Base-by-base conservation (phyloP, 139 green algal genomes). In the Chlamydomonas schloesseri region DNA sequence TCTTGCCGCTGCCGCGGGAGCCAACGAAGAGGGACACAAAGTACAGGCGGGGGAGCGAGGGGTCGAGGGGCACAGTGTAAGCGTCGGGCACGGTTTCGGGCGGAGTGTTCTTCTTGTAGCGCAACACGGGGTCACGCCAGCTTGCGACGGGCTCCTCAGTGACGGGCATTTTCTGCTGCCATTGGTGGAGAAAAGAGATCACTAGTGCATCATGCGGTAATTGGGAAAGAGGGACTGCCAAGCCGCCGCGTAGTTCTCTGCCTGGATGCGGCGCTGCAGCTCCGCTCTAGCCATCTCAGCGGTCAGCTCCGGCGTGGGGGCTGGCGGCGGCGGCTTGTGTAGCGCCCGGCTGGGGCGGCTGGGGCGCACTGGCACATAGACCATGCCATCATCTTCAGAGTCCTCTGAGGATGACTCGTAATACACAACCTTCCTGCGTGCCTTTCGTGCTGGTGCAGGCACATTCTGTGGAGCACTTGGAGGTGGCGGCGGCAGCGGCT, bases 11-110 rank as follows among this genome's bases (percentile, higher is more conserved):
- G n/a, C 65, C 65, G 10, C 65, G 65, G 29, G n/a, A 42, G n/a
- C 65, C 65, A 23, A 71, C 65, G 23, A 71, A 71, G 65, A 71
- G 65, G 13, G n/a, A 42, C n/a, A 71, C 65, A 71, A 71, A 71
- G n/a, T 42, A 71, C 65, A 71, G 14, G n/a, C 65, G 29, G n/a
- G 65, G 65, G 10, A 71, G n/a, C 3, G n/a, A 28, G 29, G n/a
- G n/a, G 10, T 71, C 65, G n/a, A 71, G 65, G n/a, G 65, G 65
- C 5, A 42, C n/a, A 5, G 65, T n/a, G 65, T 71, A 71, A 11
- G n/a, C n/a, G n/a, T n/a, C n/a, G n/a, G n/a, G n/a, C n/a, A n/a
- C n/a, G n/a, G n/a, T n/a, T n/a, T n/a, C n/a, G n/a, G n/a, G n/a
- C n/a, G n/a, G n/a, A 37, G 42, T 14, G 65, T 71, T 71, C 14